phyloP scores from a whole-genome alignment of 2,329 filamentous ascomycete species.

The Venturia nashicola region DNA sequence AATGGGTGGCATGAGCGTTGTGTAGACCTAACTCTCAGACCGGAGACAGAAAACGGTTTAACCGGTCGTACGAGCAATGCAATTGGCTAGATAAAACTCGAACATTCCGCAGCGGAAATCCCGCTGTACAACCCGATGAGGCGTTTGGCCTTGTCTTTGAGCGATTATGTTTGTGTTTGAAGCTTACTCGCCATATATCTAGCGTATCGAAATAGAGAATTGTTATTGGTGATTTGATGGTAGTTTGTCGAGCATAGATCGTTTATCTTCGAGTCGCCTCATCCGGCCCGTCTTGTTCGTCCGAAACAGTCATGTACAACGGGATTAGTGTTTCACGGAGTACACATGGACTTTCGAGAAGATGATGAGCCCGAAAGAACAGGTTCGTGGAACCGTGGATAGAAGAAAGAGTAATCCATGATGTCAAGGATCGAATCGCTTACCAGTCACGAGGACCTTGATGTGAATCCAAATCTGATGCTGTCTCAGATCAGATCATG shows the following conservation, averaged over 20 bases:
- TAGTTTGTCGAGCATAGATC: neutral
- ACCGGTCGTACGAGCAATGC: neutral
- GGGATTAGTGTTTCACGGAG: neutral
- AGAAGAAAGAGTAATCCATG: neutral
- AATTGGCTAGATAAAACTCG: neutral
- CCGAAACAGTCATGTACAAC: neutral
- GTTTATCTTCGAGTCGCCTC: neutral
- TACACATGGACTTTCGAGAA: neutral
- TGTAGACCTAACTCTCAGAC: neutral
- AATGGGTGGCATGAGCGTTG: neutral
- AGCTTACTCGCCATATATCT: neutral
- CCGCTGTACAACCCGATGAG: neutral
- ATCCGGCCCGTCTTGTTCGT: neutral
- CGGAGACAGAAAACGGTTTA: neutral
- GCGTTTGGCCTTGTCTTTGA: neutral
- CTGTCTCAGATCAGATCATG: neutral
- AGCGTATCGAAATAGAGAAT: neutral
- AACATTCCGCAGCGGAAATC: neutral
- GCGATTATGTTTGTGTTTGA: neutral
- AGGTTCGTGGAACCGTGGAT: neutral
- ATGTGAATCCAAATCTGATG: neutral
- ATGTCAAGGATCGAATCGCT: neutral
- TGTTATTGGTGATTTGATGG: neutral
- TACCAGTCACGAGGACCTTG: neutral
- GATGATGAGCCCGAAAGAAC: neutral